phyloP scores from a whole-genome alignment of 2,329 filamentous ascomycete species.

The Diplodia sapinea region DNA sequence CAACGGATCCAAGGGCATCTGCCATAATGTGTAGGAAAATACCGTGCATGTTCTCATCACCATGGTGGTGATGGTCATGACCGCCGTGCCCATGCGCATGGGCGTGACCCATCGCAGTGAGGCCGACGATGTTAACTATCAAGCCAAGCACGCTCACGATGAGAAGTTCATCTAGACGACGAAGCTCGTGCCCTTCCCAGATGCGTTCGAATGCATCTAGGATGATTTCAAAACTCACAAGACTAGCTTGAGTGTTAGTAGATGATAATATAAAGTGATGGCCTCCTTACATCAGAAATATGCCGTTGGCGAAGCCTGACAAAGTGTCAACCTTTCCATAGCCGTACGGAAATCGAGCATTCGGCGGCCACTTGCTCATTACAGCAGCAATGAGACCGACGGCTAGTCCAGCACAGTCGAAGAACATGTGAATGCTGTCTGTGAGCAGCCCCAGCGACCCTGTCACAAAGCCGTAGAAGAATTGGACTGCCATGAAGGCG shows the following conservation, averaged over 20 bases:
- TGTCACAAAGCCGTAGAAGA: constrained; percentile 90
- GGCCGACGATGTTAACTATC: constrained; percentile 88
- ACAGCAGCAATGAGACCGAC: constrained; percentile 92
- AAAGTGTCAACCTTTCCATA: constrained; percentile 97
- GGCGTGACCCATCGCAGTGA: constrained; percentile 76
- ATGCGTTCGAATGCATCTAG: constrained; percentile 92
- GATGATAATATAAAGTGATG: background rate
- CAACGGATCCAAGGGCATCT: constrained; percentile 91
- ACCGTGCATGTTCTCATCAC: constrained; percentile 97
- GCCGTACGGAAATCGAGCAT: constrained; percentile 86
- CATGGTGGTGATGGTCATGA: constrained; percentile 60
- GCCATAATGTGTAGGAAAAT: constrained; percentile 96
- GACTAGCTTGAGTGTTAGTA: constrained; percentile 56
- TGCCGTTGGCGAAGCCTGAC: constrained; percentile 94
- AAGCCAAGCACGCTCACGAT: constrained; percentile 87
- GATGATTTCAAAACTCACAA: constrained; percentile 94
- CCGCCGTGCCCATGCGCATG: constrained; percentile 61
- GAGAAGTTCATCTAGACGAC: constrained; percentile 83
- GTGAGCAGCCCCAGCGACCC: constrained; percentile 94
- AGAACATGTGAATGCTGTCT: constrained; percentile 99
- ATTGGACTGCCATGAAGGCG: constrained; percentile 90
- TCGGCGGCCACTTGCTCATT: constrained; percentile 95
- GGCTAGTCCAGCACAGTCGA: constrained; percentile 90
- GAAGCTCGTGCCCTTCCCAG: constrained; percentile 80
- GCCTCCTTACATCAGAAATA: constrained; percentile 78